Evolutionary conservation across 805 yeast species (phyloP), one percentile per base, ranked within the genome.

Genomic region (Zygosaccharomyces gambellarensis): DNA sequence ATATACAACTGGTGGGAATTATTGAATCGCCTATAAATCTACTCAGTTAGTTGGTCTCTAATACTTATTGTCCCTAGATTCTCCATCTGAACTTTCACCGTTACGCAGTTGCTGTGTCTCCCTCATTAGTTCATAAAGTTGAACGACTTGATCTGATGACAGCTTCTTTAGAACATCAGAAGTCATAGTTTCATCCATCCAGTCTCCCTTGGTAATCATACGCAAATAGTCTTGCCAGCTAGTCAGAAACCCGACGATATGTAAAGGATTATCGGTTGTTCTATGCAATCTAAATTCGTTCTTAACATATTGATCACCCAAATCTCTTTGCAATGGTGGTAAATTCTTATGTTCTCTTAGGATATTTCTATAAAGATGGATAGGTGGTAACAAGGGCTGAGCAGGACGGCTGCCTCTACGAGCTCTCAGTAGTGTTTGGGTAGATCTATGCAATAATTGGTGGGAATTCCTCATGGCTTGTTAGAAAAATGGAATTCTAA

Each of bases 271-370:
- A 56, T 89, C 96, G 5, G 85, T 78, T 43, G 73, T 68, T 51
- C 82, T 79, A 69, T 94, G 99, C 5, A 90, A 84, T 59, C 82
- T 81, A 73, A 94, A 94, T 70, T 94, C 99, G 31, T 83, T 79
- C 63, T 82, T 86, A 45, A 92, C 96, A 65, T 94, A 94, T 56
- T 81, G 76, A 67, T 94, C 97, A 3, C 99, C 99, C 21, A 94
- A 74, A 46, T 81, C 77, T 50, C 95, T 76, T 52, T 85, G 85
- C 43, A 81, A 81, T 3, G 71, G 67, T 0, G 90, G 88, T n/a
- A 94, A 74, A 17, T 61, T 61, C 41, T 65, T 73, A 68, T 94
- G 97, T 0, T 96, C 90, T 47, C 97, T 74, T 48, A 94, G 73
- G 36, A 94, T 82, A n/a, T 84, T 78, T 47, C 88, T 75, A 70